phyloP scores from a whole-genome alignment of 176 grass and related monocot species.

The Microstegium vimineum region DNA sequence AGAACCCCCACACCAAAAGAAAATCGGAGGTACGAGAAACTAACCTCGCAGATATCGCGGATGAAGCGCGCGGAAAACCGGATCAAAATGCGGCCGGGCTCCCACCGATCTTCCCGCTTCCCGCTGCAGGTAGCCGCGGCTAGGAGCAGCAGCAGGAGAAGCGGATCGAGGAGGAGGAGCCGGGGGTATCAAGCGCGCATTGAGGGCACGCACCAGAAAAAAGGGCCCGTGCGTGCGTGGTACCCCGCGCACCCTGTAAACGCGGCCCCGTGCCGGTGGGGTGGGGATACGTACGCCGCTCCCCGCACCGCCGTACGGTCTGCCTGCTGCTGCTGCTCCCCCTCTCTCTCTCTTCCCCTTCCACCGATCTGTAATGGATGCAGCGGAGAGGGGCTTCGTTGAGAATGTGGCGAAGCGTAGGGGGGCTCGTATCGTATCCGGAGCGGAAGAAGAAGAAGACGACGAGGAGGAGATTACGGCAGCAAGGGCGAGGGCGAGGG shows the following conservation, averaged over 20 bases:
- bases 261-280: constrained; percentile 18
- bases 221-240: neutral
- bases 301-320: neutral
- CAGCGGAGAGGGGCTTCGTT: neutral
- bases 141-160: neutral
- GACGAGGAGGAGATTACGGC: neutral
- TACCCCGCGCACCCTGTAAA: constrained; percentile 27
- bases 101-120: neutral
- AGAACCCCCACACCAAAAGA: neutral
- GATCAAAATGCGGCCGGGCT: constrained; percentile 18
- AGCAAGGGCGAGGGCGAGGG: neutral
- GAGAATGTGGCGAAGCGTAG: neutral
- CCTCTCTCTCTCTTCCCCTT: no score
- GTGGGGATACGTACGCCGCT: constrained; percentile 4
- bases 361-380: neutral
- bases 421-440: neutral
- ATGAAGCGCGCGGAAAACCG: neutral
- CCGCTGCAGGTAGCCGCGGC: neutral
- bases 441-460: neutral
- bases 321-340: neutral
- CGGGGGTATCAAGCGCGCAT: constrained; percentile 23
- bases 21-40: neutral
- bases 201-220: constrained; percentile 29
- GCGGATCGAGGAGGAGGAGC: neutral
- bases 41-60: constrained; percentile 2